Conservation (phyloP, 108 stramenopile genomes). For the Fistulifera pelliculosa region DNA sequence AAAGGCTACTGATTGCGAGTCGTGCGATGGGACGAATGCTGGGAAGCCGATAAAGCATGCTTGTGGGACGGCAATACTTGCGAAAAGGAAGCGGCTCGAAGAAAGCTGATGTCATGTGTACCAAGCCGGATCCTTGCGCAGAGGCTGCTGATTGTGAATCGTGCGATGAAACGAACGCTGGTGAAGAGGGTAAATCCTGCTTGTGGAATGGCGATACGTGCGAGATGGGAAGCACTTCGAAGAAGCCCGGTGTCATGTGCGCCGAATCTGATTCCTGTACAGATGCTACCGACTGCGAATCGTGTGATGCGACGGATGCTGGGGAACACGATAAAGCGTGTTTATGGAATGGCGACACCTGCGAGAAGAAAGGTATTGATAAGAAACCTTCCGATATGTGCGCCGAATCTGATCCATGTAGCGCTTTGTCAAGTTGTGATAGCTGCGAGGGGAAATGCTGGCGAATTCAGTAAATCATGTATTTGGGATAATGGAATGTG, state of each 20-base stretch:
- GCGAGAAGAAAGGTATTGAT: neutral
- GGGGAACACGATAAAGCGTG: neutral
- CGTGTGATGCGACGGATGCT: neutral
- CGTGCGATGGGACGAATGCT: neutral
- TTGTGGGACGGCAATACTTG: neutral
- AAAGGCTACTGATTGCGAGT: neutral
- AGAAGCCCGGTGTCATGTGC: neutral
- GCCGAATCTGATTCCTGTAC: neutral
- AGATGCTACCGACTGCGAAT: neutral
- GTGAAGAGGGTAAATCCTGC: neutral
- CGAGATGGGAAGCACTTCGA: neutral
- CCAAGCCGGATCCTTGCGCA: neutral
- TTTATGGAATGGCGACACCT: neutral
- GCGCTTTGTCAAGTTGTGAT: neutral
- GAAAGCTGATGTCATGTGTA: neutral
- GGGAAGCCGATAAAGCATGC: constrained; percentile 1
- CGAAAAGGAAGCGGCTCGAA: neutral
- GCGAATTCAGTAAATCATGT: constrained; percentile 3
- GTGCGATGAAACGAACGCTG: neutral
- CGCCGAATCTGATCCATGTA: too few relatives aligned
- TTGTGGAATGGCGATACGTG: neutral
- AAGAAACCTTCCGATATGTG: neutral
- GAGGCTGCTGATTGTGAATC: neutral
- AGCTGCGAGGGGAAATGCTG: neutral
- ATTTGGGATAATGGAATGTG: neutral